Evolutionary conservation across 306 rosid genomes (phyloP).

Genomic region (Cajanus cajan): DNA sequence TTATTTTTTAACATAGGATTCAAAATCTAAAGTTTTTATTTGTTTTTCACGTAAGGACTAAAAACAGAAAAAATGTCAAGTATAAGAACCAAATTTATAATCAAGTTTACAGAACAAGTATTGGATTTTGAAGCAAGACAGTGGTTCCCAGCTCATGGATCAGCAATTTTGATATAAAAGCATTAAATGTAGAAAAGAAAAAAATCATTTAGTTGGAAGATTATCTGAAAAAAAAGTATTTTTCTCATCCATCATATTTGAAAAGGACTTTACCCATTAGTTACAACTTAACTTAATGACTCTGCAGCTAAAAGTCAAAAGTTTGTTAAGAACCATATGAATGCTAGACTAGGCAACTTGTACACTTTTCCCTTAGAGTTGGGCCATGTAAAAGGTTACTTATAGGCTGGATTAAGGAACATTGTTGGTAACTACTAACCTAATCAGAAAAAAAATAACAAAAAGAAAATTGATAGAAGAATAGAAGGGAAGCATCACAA

Average conservation of each 20-base stretch:
- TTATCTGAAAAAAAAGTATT: background rate
- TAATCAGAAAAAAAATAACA: too few relatives aligned
- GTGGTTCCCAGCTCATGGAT: background rate
- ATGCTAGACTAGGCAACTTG: too few relatives aligned
- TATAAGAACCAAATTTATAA: background rate
- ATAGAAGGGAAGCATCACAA: too few relatives aligned
- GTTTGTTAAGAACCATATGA: background rate
- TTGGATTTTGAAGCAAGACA: slow-evolving; percentile 16
- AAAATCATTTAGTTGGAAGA: background rate
- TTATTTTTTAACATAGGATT: background rate
- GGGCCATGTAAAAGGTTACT: too few relatives aligned
- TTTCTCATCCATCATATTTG: slow-evolving; percentile 18
- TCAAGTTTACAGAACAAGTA: slow-evolving; percentile 13
- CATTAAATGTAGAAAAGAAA: background rate
- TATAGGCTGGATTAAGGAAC: too few relatives aligned
- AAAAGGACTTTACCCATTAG: background rate
- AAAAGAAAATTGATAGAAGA: too few relatives aligned
- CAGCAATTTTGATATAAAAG: background rate
- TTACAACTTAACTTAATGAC: background rate
- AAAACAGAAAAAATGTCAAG: too few relatives aligned
- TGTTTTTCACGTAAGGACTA: background rate
- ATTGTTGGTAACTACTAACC: too few relatives aligned
- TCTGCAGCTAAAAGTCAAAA: background rate
- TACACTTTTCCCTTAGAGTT: too few relatives aligned
- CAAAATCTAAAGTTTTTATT: background rate